Percentiles rank a stretch among this genome's conserved stretches.
phyloP scores from a whole-genome alignment of 2,329 filamentous ascomycete genomes.

The Helicocarpus griseus region DNA sequence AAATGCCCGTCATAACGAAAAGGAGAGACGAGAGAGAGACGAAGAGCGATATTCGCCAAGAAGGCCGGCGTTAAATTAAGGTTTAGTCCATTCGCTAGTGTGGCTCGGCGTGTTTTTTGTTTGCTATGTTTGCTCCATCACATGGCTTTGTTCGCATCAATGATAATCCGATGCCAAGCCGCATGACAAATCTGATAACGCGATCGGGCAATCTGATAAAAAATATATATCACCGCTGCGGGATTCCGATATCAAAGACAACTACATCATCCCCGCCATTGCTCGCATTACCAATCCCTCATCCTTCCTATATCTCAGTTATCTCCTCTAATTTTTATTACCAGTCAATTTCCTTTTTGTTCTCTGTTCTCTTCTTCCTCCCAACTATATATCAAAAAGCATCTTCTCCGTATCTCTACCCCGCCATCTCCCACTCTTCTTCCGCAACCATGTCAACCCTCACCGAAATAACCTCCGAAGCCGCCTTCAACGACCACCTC shows the following conservation, averaged over 20 bases:
- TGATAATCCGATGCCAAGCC: background rate
- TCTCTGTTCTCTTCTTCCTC: too few species aligned
- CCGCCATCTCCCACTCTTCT: background rate
- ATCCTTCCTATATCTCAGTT: too few species aligned
- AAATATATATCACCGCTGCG: background rate
- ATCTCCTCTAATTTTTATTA: too few species aligned
- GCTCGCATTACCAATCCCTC: background rate
- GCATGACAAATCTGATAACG: constrained; percentile 4
- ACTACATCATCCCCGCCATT: too few species aligned
- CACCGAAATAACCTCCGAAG: constrained; percentile 63
- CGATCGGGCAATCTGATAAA: background rate
- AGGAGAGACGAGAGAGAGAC: background rate
- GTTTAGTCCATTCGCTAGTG: background rate
- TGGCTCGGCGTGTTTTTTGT: background rate
- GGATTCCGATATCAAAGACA: background rate
- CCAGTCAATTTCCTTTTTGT: too few species aligned
- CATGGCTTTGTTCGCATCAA: background rate
- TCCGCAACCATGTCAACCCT: constrained; percentile 59
- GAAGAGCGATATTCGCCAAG: background rate
- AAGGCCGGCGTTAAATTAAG: background rate
- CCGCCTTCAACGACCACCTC: constrained; percentile 62
- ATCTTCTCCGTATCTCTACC: background rate
- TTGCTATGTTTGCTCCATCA: background rate
- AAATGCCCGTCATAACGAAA: too few species aligned
- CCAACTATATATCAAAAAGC: too few species aligned